phyloP scores from a whole-genome alignment of 1,139 yeast species.

The Meyerozyma sp. region DNA sequence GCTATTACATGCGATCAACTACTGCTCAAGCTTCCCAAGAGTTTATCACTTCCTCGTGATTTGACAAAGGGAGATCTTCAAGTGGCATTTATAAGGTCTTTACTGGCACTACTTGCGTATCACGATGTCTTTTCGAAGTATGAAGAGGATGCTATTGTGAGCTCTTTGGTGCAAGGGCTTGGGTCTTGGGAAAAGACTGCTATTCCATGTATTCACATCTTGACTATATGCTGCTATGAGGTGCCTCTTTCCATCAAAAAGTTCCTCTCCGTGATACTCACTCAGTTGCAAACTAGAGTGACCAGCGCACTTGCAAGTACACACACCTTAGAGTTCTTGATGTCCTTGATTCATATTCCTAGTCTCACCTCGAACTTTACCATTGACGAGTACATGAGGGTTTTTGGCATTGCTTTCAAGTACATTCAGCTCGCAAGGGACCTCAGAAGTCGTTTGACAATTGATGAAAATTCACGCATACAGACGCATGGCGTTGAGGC shows the following conservation, averaged over 20 bases:
- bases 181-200: constrained; percentile 78
- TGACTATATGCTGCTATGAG: constrained; percentile 77
- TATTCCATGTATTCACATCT: constrained; percentile 69
- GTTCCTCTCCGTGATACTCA: constrained; percentile 58
- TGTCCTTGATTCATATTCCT: constrained; percentile 64
- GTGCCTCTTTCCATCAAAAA: constrained; percentile 70
- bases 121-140: constrained; percentile 50
- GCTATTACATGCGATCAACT: constrained; percentile 57
- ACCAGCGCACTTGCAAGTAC: constrained; percentile 67
- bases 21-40: constrained; percentile 42
- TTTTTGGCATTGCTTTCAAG: constrained; percentile 79
- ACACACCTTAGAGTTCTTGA: constrained; percentile 70
- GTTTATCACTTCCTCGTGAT: constrained; percentile 36
- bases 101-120: constrained; percentile 67
- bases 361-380: constrained; percentile 67
- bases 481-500: constrained; percentile 42
- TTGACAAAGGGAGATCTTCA: constrained; percentile 58
- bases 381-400: constrained; percentile 70
- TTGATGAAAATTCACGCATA: constrained; percentile 4
- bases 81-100: constrained; percentile 58
- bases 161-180: constrained; percentile 58
- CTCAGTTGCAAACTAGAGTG: constrained; percentile 67
- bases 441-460: constrained; percentile 19
- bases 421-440: constrained; percentile 71
- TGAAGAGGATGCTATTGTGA: constrained; percentile 68